Base-by-base conservation (phyloP, 805 yeast species). In the Nakazawaea siamensis region DNA sequence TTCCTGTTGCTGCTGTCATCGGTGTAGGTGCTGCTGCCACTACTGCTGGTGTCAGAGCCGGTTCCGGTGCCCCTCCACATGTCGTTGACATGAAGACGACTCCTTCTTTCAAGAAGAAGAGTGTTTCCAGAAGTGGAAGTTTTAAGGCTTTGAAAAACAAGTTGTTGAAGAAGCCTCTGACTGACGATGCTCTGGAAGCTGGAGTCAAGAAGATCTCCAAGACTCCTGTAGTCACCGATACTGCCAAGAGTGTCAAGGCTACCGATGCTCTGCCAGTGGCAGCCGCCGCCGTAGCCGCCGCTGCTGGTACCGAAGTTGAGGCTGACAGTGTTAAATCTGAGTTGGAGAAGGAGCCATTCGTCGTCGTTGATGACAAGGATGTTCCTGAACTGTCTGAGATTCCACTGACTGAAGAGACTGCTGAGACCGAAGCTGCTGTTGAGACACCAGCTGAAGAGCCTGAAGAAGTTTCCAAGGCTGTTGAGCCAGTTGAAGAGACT, bases 261-360 rank as follows among this genome's bases (percentile, higher is more conserved):
- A 15, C 19, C 15, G 19, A 6, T 7, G n/a, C 19, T 27, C 18
- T 6, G 8, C 6, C 29, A 14, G 7, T 18, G 6, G 14, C 8
- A 11, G 27, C 45, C 7, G 35, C 48, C 11, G 39, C 34, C 9
- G 41, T 43, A 11, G 43, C 52, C 34, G 41, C 51, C 31, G 47
- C 46, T 23, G 37, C 55, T 28, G 39, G 49, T 30, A 43, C 52
- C 33, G 51, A 51, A 23, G 28, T 19, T 19, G 29, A 11, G 5
- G 29, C 38, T 11, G 36, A 23, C 16, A 24, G 25, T 26, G 33
- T 15, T 19, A 26, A 16, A 17, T 27, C 36, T 4, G 29, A 23
- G 2, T 15, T 31, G 17, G 33, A 37, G 30, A 37, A 31, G 18
- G 35, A 38, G 34, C 42, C 41, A 18, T 38, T 31, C 26, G 34